Evolutionary conservation across 495 filamentous ascomycete genomes (phyloP).

Genomic region (Aspergillus nanangensis): DNA sequence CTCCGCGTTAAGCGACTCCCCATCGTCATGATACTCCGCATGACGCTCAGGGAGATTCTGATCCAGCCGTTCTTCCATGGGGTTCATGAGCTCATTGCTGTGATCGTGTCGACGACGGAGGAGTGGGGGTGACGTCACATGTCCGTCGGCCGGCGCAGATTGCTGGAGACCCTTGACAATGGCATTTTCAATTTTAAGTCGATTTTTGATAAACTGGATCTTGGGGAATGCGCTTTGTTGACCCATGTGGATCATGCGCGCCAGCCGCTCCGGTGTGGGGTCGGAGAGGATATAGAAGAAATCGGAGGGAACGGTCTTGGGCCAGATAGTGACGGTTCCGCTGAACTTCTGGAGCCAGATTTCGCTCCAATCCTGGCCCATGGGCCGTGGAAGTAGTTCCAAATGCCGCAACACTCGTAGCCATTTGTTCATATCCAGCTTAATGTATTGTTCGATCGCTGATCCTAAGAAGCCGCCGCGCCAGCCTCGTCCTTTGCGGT

Average conservation of each 20-base stretch:
- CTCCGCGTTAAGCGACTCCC: slow-evolving; percentile 23
- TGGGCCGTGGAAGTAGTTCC: slow-evolving; percentile 80
- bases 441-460: slow-evolving; percentile 91
- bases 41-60: slow-evolving; percentile 28
- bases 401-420: slow-evolving; percentile 88
- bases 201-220: slow-evolving; percentile 81
- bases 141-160: slow-evolving; percentile 30
- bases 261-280: slow-evolving; percentile 67
- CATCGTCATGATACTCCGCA: too few species aligned
- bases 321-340: slow-evolving; percentile 95
- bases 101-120: slow-evolving; percentile 15
- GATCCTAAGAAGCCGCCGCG: slow-evolving; percentile 88
- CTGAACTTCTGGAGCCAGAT: slow-evolving; percentile 94
- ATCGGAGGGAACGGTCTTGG: slow-evolving; percentile 67
- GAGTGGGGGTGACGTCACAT: slow-evolving; percentile 19
- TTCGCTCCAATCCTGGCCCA: slow-evolving; percentile 96
- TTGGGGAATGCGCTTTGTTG: slow-evolving; percentile 86
- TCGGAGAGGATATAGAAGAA: slow-evolving; percentile 85
- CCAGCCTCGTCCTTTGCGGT: slow-evolving; percentile 91
- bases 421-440: slow-evolving; percentile 94
- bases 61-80: slow-evolving; percentile 25
- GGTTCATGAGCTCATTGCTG: slow-evolving; percentile 18
- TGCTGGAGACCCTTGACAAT: slow-evolving; percentile 71
- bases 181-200: slow-evolving; percentile 74
- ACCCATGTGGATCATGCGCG: slow-evolving; percentile 82